Percentiles rank a stretch among this genome's conserved stretches.
Evolutionary conservation across 108 stramenopile species (phyloP).

Genomic region (Licmophora abbreviata): DNA sequence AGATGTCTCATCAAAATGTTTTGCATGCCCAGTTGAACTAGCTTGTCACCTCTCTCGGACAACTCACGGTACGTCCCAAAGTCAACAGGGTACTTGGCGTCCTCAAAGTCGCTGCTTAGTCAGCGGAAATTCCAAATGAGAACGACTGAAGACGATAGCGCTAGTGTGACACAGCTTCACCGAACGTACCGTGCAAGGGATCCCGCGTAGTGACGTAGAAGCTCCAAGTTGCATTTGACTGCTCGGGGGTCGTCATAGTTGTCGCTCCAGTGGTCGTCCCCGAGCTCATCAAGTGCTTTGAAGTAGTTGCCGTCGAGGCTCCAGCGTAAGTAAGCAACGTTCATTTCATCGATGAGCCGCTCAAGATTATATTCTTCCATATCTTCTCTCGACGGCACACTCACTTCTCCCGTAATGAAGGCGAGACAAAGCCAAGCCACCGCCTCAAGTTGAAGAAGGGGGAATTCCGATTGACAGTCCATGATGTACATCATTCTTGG

Average conservation of each 20-base stretch:
- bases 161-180: too few relatives aligned
- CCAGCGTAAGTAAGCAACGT: conserved; percentile 3
- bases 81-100: conserved; percentile 14
- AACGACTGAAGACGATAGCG: too few relatives aligned
- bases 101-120: conserved; percentile 1
- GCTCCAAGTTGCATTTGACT: background rate
- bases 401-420: conserved; percentile 7
- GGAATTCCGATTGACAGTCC: conserved; percentile 3
- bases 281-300: background rate
- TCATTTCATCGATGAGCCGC: conserved; percentile 2
- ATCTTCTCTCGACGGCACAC: conserved; percentile 5
- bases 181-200: conserved; percentile 9
- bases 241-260: conserved; percentile 1
- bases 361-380: conserved; percentile 8
- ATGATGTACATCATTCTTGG: conserved; percentile 10
- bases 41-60: conserved; percentile 4
- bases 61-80: conserved; percentile 7
- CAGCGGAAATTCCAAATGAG: too few relatives aligned
- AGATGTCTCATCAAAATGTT: background rate
- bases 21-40: conserved; percentile 1
- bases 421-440: conserved; percentile 16
- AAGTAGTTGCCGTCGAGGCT: conserved; percentile 4
- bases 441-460: conserved; percentile 14
- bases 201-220: background rate
- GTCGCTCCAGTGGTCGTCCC: conserved; percentile 11